These are phyloP conservation scores for Penicillium nordicum DNA, from an alignment of 2,329 filamentous ascomycete species.

Conservation along the genomic window DNA sequence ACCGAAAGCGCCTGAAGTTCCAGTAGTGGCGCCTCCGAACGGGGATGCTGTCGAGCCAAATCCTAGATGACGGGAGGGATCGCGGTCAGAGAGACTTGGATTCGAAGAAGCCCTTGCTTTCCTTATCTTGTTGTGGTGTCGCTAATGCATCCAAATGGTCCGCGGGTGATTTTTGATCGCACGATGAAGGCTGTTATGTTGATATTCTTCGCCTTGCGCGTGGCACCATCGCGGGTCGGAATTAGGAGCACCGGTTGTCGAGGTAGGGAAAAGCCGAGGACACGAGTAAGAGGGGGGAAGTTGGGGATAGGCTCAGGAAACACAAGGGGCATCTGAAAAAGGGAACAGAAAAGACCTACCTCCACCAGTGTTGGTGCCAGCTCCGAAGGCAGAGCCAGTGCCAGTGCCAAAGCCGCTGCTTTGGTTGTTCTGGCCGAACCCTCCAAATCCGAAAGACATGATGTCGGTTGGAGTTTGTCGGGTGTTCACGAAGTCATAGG, in stretches of 20 bases:
- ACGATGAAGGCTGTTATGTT: slow-evolving; percentile 12
- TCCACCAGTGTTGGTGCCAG: slow-evolving; percentile 32
- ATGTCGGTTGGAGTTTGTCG: slow-evolving; percentile 25
- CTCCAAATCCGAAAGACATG: slow-evolving; percentile 49
- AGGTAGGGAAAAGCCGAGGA: slow-evolving; percentile 18
- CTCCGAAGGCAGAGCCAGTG: slow-evolving; percentile 35
- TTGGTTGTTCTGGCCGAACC: slow-evolving; percentile 59
- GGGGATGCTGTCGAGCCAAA: slow-evolving; percentile 40
- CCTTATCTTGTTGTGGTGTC: slow-evolving; percentile 31
- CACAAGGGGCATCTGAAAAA: background rate
- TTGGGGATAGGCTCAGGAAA: slow-evolving; percentile 8
- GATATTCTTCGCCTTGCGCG: slow-evolving; percentile 19
- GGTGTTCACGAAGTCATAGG: slow-evolving; percentile 31
- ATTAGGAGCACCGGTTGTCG: slow-evolving; percentile 28
- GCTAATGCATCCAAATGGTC: slow-evolving; percentile 26
- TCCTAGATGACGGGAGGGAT: slow-evolving; percentile 38
- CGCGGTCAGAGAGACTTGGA: slow-evolving; percentile 39
- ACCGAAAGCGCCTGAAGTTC: slow-evolving; percentile 33
- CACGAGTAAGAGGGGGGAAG: slow-evolving; percentile 3
- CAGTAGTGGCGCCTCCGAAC: slow-evolving; percentile 35
- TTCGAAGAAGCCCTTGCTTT: slow-evolving; percentile 28
- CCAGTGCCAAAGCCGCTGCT: slow-evolving; percentile 42
- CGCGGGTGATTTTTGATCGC: slow-evolving; percentile 15
- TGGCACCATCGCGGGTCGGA: slow-evolving; percentile 28
- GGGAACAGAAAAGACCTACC: slow-evolving; percentile 31